phyloP scores from a whole-genome alignment of 495 filamentous ascomycete species.

The Physcia stellaris region DNA sequence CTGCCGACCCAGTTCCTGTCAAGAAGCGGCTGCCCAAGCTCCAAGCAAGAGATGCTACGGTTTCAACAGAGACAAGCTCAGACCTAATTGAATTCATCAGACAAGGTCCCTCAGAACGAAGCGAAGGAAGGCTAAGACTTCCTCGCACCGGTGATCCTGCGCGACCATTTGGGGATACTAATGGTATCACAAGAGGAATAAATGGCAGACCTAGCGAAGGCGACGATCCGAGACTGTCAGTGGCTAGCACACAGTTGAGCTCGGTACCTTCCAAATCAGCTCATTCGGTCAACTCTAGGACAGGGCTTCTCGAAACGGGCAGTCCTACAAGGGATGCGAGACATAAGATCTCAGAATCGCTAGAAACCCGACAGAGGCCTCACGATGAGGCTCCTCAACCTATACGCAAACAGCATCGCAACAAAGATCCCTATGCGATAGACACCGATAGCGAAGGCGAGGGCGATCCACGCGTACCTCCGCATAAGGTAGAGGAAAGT shows the following conservation, averaged over 20 bases:
- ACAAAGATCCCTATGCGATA: slow-evolving; percentile 83
- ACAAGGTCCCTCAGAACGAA: slow-evolving; percentile 49
- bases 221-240: slow-evolving; percentile 20
- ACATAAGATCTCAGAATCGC: slow-evolving; percentile 3
- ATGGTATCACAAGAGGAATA: slow-evolving; percentile 44
- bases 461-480: slow-evolving; percentile 22
- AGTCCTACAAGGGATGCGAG: slow-evolving; percentile 16
- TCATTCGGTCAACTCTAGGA: slow-evolving; percentile 40
- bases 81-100: slow-evolving; percentile 93
- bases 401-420: slow-evolving; percentile 55
- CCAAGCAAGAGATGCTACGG: slow-evolving; percentile 57
- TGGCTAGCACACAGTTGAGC: slow-evolving; percentile 29
- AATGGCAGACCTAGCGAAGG: slow-evolving; percentile 13
- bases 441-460: slow-evolving; percentile 76
- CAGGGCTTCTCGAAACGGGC: slow-evolving; percentile 37
- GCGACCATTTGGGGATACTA: slow-evolving; percentile 72
- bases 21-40: slow-evolving; percentile 27
- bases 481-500: slow-evolving; percentile 46
- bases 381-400: slow-evolving; percentile 21
- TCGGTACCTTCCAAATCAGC: slow-evolving; percentile 32
- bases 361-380: slow-evolving; percentile 3
- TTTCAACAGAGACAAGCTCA: slow-evolving; percentile 46
- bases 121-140: slow-evolving; percentile 47
- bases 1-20: neutral
- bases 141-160: slow-evolving; percentile 78